Conservation (phyloP, 1,284 basidiomycete genomes). For the Baeospora myosura region DNA sequence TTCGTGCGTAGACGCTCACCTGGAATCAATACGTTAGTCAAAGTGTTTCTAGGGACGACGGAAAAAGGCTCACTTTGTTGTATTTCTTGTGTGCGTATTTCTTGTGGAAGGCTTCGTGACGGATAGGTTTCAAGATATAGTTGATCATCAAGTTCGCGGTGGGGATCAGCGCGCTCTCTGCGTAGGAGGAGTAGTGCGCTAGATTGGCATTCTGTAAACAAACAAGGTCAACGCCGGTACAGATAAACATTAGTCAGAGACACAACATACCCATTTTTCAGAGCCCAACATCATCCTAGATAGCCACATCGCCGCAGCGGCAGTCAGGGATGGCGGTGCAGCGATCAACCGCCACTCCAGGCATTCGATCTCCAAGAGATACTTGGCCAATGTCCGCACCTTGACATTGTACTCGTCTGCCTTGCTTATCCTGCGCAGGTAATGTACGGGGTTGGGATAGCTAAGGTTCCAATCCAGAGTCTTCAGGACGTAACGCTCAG, state of each 20-base stretch:
- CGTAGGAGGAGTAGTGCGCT: constrained; percentile 88
- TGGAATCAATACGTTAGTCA: constrained; percentile 17
- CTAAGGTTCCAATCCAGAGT: constrained; percentile 89
- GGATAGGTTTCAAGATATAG: constrained; percentile 73
- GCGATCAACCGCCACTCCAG: constrained; percentile 84
- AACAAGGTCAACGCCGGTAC: constrained; percentile 10
- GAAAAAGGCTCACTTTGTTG: constrained; percentile 55
- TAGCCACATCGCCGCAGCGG: constrained; percentile 90
- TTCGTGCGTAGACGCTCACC: constrained; percentile 55
- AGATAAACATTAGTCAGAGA: constrained; percentile 1
- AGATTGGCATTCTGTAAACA: constrained; percentile 68
- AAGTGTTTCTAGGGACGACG: not conserved
- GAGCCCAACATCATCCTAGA: constrained; percentile 78
- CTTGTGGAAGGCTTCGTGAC: constrained; percentile 73
- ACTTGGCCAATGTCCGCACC: constrained; percentile 88
- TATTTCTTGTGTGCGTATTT: constrained; percentile 84
- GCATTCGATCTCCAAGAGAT: constrained; percentile 84
- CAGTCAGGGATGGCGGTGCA: constrained; percentile 78
- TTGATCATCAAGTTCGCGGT: constrained; percentile 92
- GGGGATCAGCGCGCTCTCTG: constrained; percentile 77
- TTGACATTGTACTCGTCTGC: constrained; percentile 94
- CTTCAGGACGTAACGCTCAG: constrained; percentile 89
- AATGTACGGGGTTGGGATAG: constrained; percentile 93
- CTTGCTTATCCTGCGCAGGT: constrained; percentile 87
- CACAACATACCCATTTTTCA: constrained; percentile 80